Conservation (phyloP, 495 filamentous ascomycete species). For the Aspergillus campestris region DNA sequence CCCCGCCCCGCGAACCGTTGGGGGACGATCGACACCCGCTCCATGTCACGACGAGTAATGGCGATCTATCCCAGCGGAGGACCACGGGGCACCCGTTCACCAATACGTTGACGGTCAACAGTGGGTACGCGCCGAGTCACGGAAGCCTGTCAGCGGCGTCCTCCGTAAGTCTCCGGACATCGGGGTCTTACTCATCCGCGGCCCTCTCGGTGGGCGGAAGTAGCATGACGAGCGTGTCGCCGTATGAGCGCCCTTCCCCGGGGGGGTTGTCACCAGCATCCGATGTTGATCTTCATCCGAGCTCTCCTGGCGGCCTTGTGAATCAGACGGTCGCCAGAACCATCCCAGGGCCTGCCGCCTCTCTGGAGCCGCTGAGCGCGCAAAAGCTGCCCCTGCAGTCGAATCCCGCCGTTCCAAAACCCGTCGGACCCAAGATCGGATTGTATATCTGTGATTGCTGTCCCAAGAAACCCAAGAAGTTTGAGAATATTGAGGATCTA, state of each 20-base stretch:
- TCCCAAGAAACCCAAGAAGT: slow-evolving; percentile 98
- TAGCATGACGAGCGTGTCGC: slow-evolving; percentile 63
- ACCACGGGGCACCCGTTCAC: slow-evolving; percentile 50
- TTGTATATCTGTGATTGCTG: slow-evolving; percentile 90
- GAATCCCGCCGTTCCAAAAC: slow-evolving; percentile 22
- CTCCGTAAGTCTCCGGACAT: slow-evolving; percentile 56
- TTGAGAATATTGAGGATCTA: slow-evolving; percentile 77
- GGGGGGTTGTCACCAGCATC: slow-evolving; percentile 59
- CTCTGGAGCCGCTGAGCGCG: slow-evolving; percentile 24
- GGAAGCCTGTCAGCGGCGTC: slow-evolving; percentile 68
- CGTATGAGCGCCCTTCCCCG: slow-evolving; percentile 66
- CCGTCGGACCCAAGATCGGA: slow-evolving; percentile 26
- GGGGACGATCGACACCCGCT: slow-evolving; percentile 56
- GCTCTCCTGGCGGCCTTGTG: slow-evolving; percentile 43
- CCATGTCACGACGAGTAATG: slow-evolving; percentile 46
- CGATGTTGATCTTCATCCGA: slow-evolving; percentile 52
- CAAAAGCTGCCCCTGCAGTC: slow-evolving; percentile 38
- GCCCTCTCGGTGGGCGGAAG: slow-evolving; percentile 57
- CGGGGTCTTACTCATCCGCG: slow-evolving; percentile 66
- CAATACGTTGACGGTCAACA: slow-evolving; percentile 48
- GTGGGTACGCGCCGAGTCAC: slow-evolving; percentile 49
- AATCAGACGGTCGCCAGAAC: slow-evolving; percentile 11
- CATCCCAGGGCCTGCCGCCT: slow-evolving; percentile 8
- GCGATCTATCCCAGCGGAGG: slow-evolving; percentile 60
- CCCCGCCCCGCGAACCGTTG: slow-evolving; percentile 66